Conservation (phyloP, 805 yeast species). For the Yamadazyma endophytica region DNA sequence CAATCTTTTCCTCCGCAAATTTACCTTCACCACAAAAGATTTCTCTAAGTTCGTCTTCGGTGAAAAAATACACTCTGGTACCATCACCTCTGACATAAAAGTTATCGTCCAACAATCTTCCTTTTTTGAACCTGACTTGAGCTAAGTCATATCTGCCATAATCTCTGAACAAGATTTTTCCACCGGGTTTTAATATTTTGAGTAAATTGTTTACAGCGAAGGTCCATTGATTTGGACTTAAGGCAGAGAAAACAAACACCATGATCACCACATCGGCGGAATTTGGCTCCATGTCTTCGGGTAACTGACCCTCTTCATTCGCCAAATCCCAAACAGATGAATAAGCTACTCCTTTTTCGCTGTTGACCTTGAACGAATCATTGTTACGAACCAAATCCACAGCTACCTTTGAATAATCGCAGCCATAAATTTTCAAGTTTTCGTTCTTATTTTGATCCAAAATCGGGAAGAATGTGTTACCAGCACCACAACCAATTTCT, state of each 20-base stretch:
- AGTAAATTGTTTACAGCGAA: constrained; percentile 69
- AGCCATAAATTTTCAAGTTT: constrained; percentile 70
- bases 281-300: constrained; percentile 76
- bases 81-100: constrained; percentile 98
- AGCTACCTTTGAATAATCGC: constrained; percentile 87
- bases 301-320: constrained; percentile 65
- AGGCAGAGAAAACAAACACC: constrained; percentile 91
- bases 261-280: constrained; percentile 90
- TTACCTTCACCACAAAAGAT: constrained; percentile 51
- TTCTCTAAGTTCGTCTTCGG: constrained; percentile 81
- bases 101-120: constrained; percentile 82
- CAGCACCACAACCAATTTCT: constrained; percentile 98
- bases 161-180: constrained; percentile 83
- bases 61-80: constrained; percentile 93
- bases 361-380: constrained; percentile 53
- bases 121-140: constrained; percentile 88
- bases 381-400: constrained; percentile 75
- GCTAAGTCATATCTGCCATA: constrained; percentile 96
- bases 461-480: constrained; percentile 93
- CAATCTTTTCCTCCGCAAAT: constrained; percentile 72
- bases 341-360: constrained; percentile 48
- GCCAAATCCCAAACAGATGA: constrained; percentile 97
- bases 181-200: constrained; percentile 86
- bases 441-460: constrained; percentile 78
- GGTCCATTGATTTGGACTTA: constrained; percentile 88